A percentile compares a stretch with the other conserved stretches of the same genome.
Evolutionary conservation across 306 rosid genomes (phyloP).

Genomic region (Cicer chorassanicum): DNA sequence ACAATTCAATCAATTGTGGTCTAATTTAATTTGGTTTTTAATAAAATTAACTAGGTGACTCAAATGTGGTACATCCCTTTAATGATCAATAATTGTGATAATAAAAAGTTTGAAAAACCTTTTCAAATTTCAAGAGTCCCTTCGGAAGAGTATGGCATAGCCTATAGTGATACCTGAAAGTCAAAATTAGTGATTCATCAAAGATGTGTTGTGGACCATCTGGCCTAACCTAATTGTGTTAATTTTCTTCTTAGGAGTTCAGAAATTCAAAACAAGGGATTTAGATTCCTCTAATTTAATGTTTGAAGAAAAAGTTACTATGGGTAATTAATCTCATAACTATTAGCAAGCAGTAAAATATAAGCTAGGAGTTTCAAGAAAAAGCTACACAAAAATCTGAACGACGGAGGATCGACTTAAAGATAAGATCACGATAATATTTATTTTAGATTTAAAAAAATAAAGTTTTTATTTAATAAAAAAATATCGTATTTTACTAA

Average conservation of each 20-base stretch:
- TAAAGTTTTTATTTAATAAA: too few species aligned
- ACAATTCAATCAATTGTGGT: too few species aligned
- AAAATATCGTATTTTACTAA: too few species aligned
- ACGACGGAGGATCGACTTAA: too few species aligned
- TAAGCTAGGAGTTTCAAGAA: too few species aligned
- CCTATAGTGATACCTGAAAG: conserved; percentile 33
- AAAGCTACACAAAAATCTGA: too few species aligned
- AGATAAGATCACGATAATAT: too few species aligned
- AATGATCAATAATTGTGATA: not conserved
- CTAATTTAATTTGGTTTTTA: too few species aligned
- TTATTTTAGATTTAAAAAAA: too few species aligned
- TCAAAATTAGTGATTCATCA: conserved; percentile 45
- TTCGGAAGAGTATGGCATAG: conserved; percentile 14
- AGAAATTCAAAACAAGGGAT: conserved; percentile 7
- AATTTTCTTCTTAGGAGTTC: conserved; percentile 26
- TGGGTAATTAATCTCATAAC: not conserved
- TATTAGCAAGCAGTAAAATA: not conserved
- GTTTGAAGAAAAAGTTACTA: not conserved
- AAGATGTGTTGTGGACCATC: conserved; percentile 36
- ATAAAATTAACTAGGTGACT: not conserved
- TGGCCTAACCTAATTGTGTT: not conserved
- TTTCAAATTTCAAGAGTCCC: conserved; percentile 11
- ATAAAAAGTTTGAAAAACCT: not conserved
- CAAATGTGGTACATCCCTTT: conserved; percentile 40
- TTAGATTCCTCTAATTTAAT: conserved; percentile 10